Conservation (phyloP, 192 early-diverging fungal species). For the Coemansia sp. region DNA sequence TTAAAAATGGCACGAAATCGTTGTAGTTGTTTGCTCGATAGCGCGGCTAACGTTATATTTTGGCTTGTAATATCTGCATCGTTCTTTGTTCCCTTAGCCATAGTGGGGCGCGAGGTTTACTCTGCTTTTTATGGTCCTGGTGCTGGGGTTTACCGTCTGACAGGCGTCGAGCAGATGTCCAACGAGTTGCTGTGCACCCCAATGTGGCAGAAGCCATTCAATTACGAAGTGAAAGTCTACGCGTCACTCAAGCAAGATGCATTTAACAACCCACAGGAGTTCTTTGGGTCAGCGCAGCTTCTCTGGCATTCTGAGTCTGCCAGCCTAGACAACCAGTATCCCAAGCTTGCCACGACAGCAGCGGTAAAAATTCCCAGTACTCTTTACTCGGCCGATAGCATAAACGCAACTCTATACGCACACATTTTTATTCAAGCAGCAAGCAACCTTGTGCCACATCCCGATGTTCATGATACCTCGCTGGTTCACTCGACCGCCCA, state of each 20-base stretch:
- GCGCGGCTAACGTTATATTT: background rate
- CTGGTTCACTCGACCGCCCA: conserved; percentile 1
- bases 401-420: background rate
- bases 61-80: background rate
- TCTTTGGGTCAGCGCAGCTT: conserved; percentile 8
- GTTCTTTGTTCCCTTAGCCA: background rate
- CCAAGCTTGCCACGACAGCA: background rate
- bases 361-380: background rate
- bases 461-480: background rate
- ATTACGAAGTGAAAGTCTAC: conserved; percentile 11
- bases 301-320: conserved; percentile 11
- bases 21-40: background rate
- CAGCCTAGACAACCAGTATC: background rate
- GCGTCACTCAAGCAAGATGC: background rate
- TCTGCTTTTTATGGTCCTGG: background rate
- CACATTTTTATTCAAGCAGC: conserved; percentile 11
- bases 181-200: background rate
- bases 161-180: background rate
- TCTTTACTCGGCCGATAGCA: background rate
- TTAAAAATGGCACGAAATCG: background rate
- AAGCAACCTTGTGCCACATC: conserved; percentile 1
- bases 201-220: conserved; percentile 4
- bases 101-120: too few relatives aligned
- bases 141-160: background rate
- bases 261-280: background rate